Evolutionary conservation across 345 rosid species (phyloP).

Genomic region (Hypericum perforatum): DNA sequence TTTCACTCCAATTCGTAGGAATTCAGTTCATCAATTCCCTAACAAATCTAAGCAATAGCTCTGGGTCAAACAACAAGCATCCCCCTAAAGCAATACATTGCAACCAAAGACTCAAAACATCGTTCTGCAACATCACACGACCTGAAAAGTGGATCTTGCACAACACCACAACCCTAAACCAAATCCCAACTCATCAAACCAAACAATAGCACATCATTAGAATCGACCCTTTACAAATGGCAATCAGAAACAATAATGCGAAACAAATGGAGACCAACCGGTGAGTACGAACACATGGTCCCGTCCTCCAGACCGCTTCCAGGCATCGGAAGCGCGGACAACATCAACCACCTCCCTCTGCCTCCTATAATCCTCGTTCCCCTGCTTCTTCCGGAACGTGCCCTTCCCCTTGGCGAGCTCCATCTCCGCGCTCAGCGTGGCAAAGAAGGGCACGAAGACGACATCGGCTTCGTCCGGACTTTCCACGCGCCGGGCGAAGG

Average conservation of each 20-base stretch:
- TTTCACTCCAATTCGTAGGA: too few species aligned
- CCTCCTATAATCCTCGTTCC: constrained; percentile 68
- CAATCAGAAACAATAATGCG: background rate
- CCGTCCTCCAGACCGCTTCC: constrained; percentile 71
- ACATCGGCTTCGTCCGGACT: constrained; percentile 57
- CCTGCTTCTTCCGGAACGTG: constrained; percentile 52
- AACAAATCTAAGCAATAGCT: too few species aligned
- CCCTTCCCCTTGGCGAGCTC: constrained; percentile 68
- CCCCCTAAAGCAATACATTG: too few species aligned
- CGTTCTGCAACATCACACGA: too few species aligned
- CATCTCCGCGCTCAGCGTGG: constrained; percentile 82
- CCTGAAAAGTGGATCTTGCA: too few species aligned
- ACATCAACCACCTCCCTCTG: constrained; percentile 60
- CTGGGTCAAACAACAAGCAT: too few species aligned
- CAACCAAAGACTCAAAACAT: too few species aligned
- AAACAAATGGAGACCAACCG: constrained; percentile 25
- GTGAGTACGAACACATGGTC: constrained; percentile 95
- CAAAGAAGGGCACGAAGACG: constrained; percentile 80
- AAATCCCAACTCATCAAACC: too few species aligned
- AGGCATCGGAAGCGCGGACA: constrained; percentile 52
- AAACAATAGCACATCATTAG: too few species aligned
- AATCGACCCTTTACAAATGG: too few species aligned
- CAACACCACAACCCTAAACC: too few species aligned
- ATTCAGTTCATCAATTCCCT: too few species aligned
- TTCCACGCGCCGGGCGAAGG: constrained; percentile 59